Base-by-base conservation (phyloP, 2,329 filamentous ascomycete genomes). In the Aspergillus quadrilineatus region DNA sequence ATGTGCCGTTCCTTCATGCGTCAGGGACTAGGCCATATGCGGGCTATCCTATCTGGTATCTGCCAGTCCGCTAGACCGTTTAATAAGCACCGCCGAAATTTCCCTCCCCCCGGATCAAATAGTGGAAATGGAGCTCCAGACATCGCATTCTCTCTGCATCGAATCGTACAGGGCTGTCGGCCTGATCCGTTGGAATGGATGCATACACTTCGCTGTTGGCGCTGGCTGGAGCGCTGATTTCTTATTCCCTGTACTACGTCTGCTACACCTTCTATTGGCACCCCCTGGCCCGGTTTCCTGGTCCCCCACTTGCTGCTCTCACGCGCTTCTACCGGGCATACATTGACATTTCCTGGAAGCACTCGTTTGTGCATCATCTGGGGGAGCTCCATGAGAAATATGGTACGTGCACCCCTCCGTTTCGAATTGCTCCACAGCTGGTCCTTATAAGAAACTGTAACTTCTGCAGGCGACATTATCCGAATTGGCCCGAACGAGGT, bases 191-290 rank as follows among this genome's bases (percentile, higher is more conserved):
- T 3, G 36, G 14, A 12, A 44, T 44, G 49, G 49, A 51, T 42
- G 22, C 22, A 8, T 42, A 8, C 30, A n/a, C 29, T 5, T 45
- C 2, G 10, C 4, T 52, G 29, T 22, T 34, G 8, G 28, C 8
- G 39, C 50, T 26, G 29, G 17, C 15, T 10, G 30, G 28, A 17
- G 30, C 41, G 4, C 1, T 45, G 17, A 12, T 53, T 4, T 17
- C 41, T 9, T 53, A 37, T 29, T 34, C 12, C 3, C 6, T 53
- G 32, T 56, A 47, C 41, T n/a, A 36, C n/a, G n/a, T 41, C 17
- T n/a, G 43, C 8, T 34, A 56, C 43, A 56, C 34, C 1, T 48
- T 56, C 29, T 37, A 52, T 30, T 56, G 42, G 54, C 54, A 56
- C 32, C 54, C 54, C 4, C 29, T 56, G 5, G 47, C 49, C 10